Evolutionary conservation across 78 protist species (phyloP), one percentile per base, ranked within the genome.

Genomic region (Polysphondylium violaceum): DNA sequence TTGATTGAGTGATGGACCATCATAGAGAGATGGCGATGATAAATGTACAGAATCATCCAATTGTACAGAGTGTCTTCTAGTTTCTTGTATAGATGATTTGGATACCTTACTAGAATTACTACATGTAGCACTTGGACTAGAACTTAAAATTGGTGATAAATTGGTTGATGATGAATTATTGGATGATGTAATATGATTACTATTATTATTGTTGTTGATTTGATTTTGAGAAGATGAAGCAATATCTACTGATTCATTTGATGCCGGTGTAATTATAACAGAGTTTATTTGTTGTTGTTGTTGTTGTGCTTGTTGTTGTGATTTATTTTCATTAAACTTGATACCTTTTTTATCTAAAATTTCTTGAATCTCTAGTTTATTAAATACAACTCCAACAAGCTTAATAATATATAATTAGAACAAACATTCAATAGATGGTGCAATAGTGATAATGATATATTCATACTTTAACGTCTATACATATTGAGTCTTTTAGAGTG

Each of bases 351-450:
- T 23, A 16, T 25, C 17, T 38, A 58, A 58, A 19, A 60, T 31
- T 53, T 53, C n/a, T 58, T 56, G 64, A 53, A 75, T 33, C 19
- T 75, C 44, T 55, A 58, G 23, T 75, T 41, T 75, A 59, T 75
- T 75, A 40, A 75, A 56, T 0, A 53, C 69, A 2, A 51, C 16
- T 67, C 85, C 85, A 9, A 75, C 50, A 53, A 75, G 53, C 86
- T 76, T 47, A 56, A 7, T 58, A 23, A 55, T 36, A 38, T 19
- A 29, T 14, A n/a, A 4, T 36, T 25, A 38, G 6, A 51, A 19
- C 25, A 19, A 51, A 38, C 6, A 1, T 23, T 2, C 11, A 4
- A 44, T 40, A 47, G 23, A 21, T 29, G 3, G 60, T 12, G 0
- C 16, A 58, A 31, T 9, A 27, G 1, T 29, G 21, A 53, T 53